Conservation (phyloP, 2,329 filamentous ascomycete species). For the Bisporella sp. region DNA sequence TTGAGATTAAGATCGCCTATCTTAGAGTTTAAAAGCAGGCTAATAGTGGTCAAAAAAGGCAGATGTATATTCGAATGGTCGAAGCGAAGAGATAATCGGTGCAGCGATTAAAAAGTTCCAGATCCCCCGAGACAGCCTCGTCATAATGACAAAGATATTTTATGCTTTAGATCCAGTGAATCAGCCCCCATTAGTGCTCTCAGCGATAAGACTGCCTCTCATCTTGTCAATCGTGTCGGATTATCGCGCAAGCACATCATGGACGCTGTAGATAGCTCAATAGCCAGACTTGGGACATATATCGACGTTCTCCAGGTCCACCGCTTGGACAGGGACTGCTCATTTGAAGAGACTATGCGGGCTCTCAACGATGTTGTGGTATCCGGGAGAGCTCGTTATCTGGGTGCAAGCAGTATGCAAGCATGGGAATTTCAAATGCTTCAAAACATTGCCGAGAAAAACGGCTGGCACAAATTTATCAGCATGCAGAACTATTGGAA, state of each 20-base stretch:
- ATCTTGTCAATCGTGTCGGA: slow-evolving; percentile 36
- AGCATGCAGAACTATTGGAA: slow-evolving; percentile 55
- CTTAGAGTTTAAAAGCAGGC: too few species aligned
- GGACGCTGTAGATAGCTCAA: slow-evolving; percentile 52
- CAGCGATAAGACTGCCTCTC: too few species aligned
- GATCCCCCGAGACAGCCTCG: slow-evolving; percentile 55
- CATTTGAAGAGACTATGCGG: slow-evolving; percentile 52
- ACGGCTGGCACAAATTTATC: slow-evolving; percentile 54
- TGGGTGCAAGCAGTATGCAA: slow-evolving; percentile 33
- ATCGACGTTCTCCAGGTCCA: slow-evolving; percentile 52
- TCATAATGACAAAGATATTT: slow-evolving; percentile 58
- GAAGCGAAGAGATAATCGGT: slow-evolving; percentile 54
- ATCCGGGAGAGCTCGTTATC: slow-evolving; percentile 48
- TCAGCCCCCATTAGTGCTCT: too few species aligned
- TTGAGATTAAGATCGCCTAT: too few species aligned
- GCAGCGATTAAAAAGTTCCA: slow-evolving; percentile 56
- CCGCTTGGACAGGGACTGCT: slow-evolving; percentile 44
- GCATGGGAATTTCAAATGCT: slow-evolving; percentile 44
- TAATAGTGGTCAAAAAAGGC: slow-evolving; percentile 16
- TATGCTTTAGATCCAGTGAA: slow-evolving; percentile 32
- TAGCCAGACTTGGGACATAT: slow-evolving; percentile 42
- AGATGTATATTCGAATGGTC: slow-evolving; percentile 44
- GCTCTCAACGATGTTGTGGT: slow-evolving; percentile 51
- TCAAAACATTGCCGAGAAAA: slow-evolving; percentile 47
- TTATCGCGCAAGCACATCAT: slow-evolving; percentile 53